Evolutionary conservation across 768 basidiomycete genomes (phyloP), one percentile per base, ranked within the genome.

Genomic region (Cytidiella melzeri): DNA sequence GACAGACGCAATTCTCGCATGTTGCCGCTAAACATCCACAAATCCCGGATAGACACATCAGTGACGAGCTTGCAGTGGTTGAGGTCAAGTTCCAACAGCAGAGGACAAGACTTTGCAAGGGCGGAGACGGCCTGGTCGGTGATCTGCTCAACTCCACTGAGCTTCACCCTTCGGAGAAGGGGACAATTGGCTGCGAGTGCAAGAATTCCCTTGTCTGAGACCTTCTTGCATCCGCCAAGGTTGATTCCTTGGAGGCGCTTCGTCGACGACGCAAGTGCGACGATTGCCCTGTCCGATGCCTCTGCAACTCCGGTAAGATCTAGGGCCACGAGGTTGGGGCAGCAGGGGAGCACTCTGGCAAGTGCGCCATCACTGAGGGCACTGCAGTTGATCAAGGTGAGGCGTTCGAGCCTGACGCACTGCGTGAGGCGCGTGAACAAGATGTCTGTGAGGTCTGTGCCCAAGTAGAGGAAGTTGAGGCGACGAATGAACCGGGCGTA

Each of bases 61-160:
- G 91, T 86, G 61, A 97, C 76, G 47, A 72, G 73, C 51, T 77
- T 75, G 70, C 93, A 93, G 54, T 82, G 76, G 60, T 90, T 85
- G 60, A 99, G 82, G 68, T 99, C 96, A 57, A 98, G 82, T 67
- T 99, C 96, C 49, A 99, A 79, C 21, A 99, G 78, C 44, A 92
- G 75, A 1, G 90, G 87, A 62, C 92, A 95, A 4, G 74, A 75
- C 53, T 76, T 77, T 27, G 87, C 87, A 44, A 99, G 75, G 26
- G 82, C 76, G 27, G 83, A 78, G 57, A 99, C 73, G 23, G 92
- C 74, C 21, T 65, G 65, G 59, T 95, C 90, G 0, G 92, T 93
- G 51, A 97, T 68, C 21, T 72, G 70, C 48, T 79, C 79, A 38
- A 94, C 75, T 45, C 83, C 82, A 57, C 83, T 85, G 47, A 98